Evolutionary conservation across 495 filamentous ascomycete genomes (phyloP).

Genomic region (Aspergillus biplanus): DNA sequence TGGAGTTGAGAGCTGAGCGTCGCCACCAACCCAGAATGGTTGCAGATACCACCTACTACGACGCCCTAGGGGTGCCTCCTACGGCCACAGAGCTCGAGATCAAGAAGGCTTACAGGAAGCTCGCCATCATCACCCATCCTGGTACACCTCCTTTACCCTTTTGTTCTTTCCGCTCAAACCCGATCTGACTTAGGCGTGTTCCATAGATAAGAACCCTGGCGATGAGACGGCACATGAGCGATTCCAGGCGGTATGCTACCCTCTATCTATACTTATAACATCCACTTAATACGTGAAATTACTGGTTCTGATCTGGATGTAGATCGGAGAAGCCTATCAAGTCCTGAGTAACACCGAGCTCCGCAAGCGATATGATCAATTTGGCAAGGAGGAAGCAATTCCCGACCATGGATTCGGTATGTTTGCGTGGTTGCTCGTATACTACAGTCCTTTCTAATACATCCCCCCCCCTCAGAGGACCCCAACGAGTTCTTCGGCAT

Average conservation of each 20-base stretch:
- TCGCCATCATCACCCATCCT: constrained; percentile 82
- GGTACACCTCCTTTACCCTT: constrained; percentile 39
- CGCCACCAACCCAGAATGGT: constrained; percentile 61
- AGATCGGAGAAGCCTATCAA: constrained; percentile 98
- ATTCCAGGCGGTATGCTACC: constrained; percentile 74
- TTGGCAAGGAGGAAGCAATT: constrained; percentile 89
- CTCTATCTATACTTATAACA: not conserved
- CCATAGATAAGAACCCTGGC: constrained; percentile 92
- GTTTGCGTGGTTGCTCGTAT: constrained; percentile 15
- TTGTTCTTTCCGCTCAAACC: not conserved
- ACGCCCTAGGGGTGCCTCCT: constrained; percentile 83
- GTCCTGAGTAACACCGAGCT: constrained; percentile 87
- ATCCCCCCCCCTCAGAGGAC: constrained; percentile 59
- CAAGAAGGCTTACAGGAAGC: constrained; percentile 98
- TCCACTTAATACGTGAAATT: not conserved
- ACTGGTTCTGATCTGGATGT: not conserved
- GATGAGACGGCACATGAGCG: constrained; percentile 91
- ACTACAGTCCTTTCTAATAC: not conserved
- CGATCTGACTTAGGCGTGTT: constrained; percentile 2
- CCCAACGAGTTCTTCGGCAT: constrained; percentile 97
- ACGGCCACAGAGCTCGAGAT: constrained; percentile 94
- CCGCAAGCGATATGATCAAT: constrained; percentile 91
- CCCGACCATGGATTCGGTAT: constrained; percentile 86
- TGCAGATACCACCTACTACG: constrained; percentile 86
- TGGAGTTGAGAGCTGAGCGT: constrained; percentile 10